Evolutionary conservation across 305 asterid genomes (phyloP).

Genomic region (Stenogyne calaminthoides): DNA sequence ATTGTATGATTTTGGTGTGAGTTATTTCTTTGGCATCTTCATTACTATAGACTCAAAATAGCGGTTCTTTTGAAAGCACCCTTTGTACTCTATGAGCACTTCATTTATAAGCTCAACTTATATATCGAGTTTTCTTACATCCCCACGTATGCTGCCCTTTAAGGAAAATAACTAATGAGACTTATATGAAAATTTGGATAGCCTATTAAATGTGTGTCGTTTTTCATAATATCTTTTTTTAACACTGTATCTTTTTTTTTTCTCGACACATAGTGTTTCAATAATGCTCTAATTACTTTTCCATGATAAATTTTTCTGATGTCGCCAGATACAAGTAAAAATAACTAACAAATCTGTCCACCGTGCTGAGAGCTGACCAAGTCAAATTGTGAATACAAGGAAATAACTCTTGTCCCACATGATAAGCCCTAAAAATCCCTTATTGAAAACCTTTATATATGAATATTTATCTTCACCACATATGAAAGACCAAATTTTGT

Average conservation of each 20-base stretch:
- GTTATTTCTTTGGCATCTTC: neutral
- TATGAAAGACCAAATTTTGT: neutral
- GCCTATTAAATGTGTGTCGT: neutral
- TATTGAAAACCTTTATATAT: neutral
- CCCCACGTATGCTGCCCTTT: neutral
- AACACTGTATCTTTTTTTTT: neutral
- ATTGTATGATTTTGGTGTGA: neutral
- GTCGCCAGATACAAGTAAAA: neutral
- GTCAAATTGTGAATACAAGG: neutral
- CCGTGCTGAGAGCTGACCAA: neutral
- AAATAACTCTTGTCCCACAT: neutral
- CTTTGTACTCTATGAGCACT: neutral
- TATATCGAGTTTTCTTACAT: neutral
- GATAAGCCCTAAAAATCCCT: neutral
- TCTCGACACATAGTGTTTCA: neutral
- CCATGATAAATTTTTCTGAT: neutral
- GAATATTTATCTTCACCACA: neutral
- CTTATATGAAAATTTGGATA: neutral
- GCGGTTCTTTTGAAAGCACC: neutral
- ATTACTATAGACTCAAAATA: neutral
- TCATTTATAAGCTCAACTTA: neutral
- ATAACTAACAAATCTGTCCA: neutral
- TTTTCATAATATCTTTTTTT: neutral
- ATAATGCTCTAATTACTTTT: neutral
- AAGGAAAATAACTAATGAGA: neutral